A percentile compares a stretch with the other conserved stretches of the same genome.
Evolutionary conservation across 805 yeast species (phyloP).

Genomic region (Yueomyces sp.): DNA sequence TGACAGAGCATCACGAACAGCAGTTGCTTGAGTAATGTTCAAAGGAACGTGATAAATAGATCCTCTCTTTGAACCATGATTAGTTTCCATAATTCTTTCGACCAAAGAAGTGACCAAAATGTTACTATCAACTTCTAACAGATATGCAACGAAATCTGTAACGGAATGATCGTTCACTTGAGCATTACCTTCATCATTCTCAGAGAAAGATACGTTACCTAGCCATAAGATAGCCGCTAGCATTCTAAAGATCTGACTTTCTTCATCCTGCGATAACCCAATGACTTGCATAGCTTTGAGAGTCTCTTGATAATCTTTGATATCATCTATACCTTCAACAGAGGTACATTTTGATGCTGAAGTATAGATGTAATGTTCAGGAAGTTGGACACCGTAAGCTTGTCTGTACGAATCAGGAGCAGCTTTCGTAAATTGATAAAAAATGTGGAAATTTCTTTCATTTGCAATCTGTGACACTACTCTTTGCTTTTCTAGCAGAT

Average conservation of each 20-base stretch:
- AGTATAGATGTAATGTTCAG: slow-evolving; percentile 86
- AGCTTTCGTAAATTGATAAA: slow-evolving; percentile 88
- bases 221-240: slow-evolving; percentile 85
- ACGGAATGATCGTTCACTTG: slow-evolving; percentile 73
- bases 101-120: slow-evolving; percentile 53
- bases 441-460: slow-evolving; percentile 94
- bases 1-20: slow-evolving; percentile 90
- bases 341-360: slow-evolving; percentile 73
- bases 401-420: slow-evolving; percentile 79
- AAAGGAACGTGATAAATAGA: slow-evolving; percentile 91
- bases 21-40: slow-evolving; percentile 83
- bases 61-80: slow-evolving; percentile 81
- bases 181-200: slow-evolving; percentile 80
- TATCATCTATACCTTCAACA: slow-evolving; percentile 80
- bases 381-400: slow-evolving; percentile 78
- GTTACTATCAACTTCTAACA: slow-evolving; percentile 66
- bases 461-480: slow-evolving; percentile 89
- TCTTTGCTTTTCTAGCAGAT: slow-evolving; percentile 85
- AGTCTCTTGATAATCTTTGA: slow-evolving; percentile 67
- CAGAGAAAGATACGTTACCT: slow-evolving; percentile 79
- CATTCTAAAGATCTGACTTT: slow-evolving; percentile 78
- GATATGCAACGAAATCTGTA: slow-evolving; percentile 87
- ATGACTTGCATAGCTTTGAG: slow-evolving; percentile 76
- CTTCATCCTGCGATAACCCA: slow-evolving; percentile 72
- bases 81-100: slow-evolving; percentile 79